A percentile compares a stretch with the other conserved stretches of the same genome.
Evolutionary conservation across 441 rosid species (phyloP).

Genomic region (Macaranga tanarius): DNA sequence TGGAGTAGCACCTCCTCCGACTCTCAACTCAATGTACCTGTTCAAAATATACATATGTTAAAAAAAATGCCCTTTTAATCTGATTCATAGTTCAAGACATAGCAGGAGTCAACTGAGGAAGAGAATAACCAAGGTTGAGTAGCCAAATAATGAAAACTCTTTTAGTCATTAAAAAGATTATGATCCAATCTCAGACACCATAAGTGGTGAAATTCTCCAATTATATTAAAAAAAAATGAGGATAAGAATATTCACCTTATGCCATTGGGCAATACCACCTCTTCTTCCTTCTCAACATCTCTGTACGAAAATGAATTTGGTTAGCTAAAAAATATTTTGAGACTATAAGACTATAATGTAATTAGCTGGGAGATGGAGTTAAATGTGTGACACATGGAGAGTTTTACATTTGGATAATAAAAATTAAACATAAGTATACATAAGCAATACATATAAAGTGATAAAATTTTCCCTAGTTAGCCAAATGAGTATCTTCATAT

Average conservation of each 20-base stretch:
- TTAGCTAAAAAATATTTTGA: background rate
- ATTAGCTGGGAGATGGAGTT: no score
- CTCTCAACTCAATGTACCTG: slow-evolving; percentile 74
- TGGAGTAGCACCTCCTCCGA: slow-evolving; percentile 72
- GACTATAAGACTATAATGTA: no score
- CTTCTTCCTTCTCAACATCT: slow-evolving; percentile 61
- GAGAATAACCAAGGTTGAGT: background rate
- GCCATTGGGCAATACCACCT: slow-evolving; percentile 76
- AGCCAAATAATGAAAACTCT: no score
- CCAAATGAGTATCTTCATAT: background rate
- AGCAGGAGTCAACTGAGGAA: background rate
- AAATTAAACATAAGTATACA: no score
- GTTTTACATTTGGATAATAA: no score
- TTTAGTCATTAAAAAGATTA: no score
- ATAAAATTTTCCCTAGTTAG: no score
- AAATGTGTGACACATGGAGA: no score
- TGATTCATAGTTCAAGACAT: background rate
- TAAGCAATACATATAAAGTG: no score
- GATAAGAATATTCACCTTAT: slow-evolving; percentile 50
- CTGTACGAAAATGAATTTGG: slow-evolving; percentile 32
- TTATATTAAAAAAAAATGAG: background rate
- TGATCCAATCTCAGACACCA: no score
- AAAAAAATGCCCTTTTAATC: background rate
- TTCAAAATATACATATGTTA: background rate
- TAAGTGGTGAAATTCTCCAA: no score